Percentiles rank a stretch among this genome's conserved stretches.
Evolutionary conservation across 148 eudicot genomes (phyloP).

Genomic region (Diospyros lotus): DNA sequence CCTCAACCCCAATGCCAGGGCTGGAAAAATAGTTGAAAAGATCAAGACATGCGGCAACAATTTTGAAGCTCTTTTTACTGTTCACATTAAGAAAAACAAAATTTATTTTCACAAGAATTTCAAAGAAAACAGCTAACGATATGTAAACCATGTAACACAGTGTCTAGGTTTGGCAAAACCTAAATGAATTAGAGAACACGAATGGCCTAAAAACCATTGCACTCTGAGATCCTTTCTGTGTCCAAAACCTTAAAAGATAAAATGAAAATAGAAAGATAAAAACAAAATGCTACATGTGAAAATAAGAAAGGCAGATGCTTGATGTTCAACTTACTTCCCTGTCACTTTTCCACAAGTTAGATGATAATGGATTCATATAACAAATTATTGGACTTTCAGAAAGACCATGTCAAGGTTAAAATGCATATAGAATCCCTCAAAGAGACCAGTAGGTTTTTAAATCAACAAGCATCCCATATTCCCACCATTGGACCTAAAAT

Average conservation of each 20-base stretch:
- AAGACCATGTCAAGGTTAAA: neutral
- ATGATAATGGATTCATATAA: too few relatives aligned
- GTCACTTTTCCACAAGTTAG: too few relatives aligned
- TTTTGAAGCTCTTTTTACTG: neutral
- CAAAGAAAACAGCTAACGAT: conserved; percentile 1
- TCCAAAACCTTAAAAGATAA: neutral
- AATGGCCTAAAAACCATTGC: neutral
- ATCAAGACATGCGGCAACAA: neutral
- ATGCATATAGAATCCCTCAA: neutral
- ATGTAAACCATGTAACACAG: neutral
- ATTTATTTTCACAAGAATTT: neutral
- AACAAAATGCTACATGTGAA: neutral
- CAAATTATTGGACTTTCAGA: neutral
- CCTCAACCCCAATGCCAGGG: neutral
- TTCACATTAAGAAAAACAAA: neutral
- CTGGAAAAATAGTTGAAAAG: neutral
- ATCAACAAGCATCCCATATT: neutral
- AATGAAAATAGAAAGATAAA: neutral
- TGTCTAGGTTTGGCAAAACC: neutral
- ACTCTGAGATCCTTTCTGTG: neutral
- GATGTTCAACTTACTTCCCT: too few relatives aligned
- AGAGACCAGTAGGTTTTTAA: neutral
- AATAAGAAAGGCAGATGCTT: too few relatives aligned
- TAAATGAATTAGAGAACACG: neutral
- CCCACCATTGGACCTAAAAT: neutral